A percentile compares a stretch with the other conserved stretches of the same genome.
Evolutionary conservation across 2,329 filamentous ascomycete genomes (phyloP).

Genomic region (Hymenoscyphus repandus): DNA sequence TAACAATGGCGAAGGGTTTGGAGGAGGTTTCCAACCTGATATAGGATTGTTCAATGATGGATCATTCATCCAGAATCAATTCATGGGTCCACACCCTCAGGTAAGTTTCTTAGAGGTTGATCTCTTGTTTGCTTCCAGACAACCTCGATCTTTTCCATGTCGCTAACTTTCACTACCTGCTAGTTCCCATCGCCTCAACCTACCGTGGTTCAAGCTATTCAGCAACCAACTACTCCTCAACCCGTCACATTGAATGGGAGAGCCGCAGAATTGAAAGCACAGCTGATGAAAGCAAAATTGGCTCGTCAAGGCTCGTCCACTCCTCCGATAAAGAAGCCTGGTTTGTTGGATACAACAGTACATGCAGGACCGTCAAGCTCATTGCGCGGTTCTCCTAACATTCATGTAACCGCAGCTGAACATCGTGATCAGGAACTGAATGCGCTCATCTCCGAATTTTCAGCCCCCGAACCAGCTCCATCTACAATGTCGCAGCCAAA

Average conservation of each 20-base stretch:
- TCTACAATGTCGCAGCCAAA: constrained; percentile 16
- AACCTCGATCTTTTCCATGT: constrained; percentile 1
- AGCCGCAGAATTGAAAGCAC: constrained; percentile 30
- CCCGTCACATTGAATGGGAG: constrained; percentile 25
- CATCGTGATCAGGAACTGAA: constrained; percentile 21
- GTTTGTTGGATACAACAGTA: constrained; percentile 7
- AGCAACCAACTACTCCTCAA: constrained; percentile 8
- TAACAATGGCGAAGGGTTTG: constrained; percentile 14
- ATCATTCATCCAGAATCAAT: constrained; percentile 23
- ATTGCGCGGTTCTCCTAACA: constrained; percentile 16
- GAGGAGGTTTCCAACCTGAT: constrained; percentile 20
- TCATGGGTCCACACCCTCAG: constrained; percentile 15
- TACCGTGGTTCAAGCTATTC: constrained; percentile 14
- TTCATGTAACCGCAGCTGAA: constrained; percentile 11
- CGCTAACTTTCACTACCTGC: constrained; percentile 11
- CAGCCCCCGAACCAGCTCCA: constrained; percentile 16
- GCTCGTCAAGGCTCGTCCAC: constrained; percentile 21
- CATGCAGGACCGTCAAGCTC: constrained; percentile 15
- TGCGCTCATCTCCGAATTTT: constrained; percentile 27
- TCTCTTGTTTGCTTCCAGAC: neutral
- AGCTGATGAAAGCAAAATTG: constrained; percentile 25
- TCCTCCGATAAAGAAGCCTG: constrained; percentile 11
- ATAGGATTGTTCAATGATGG: constrained; percentile 19
- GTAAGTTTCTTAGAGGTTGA: constrained; percentile 19
- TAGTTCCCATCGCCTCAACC: constrained; percentile 23